A percentile compares a stretch with the other conserved stretches of the same genome.
phyloP scores from a whole-genome alignment of 192 early-diverging fungal species.

The Coemansia sp. region DNA sequence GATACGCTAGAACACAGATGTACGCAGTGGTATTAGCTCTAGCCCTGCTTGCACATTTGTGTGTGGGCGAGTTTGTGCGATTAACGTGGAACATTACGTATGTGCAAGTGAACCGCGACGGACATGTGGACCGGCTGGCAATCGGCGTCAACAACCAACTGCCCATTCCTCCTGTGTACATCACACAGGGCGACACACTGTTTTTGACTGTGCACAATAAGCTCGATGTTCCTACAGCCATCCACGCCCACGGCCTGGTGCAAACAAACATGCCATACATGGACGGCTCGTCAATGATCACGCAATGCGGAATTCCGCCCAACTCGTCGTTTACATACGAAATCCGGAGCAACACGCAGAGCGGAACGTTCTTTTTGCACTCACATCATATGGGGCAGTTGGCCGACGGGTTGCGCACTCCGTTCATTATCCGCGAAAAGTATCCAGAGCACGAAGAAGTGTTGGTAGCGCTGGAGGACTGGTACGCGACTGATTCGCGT shows the following conservation, averaged over 20 bases:
- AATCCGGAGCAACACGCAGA: constrained; percentile 43
- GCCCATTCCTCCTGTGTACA: constrained; percentile 46
- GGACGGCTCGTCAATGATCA: constrained; percentile 66
- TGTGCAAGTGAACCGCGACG: constrained; percentile 59
- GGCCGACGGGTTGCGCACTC: constrained; percentile 70
- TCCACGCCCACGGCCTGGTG: constrained; percentile 77
- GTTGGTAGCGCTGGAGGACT: constrained; percentile 63
- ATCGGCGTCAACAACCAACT: constrained; percentile 62
- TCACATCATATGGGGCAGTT: constrained; percentile 66
- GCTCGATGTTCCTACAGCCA: constrained; percentile 56
- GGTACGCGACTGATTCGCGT: constrained; percentile 53
- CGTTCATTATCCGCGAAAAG: constrained; percentile 60
- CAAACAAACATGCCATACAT: constrained; percentile 62
- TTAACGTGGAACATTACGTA: constrained; percentile 65
- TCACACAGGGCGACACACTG: constrained; percentile 27
- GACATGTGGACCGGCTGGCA: constrained; percentile 54
- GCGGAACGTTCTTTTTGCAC: constrained; percentile 83
- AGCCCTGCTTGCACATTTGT: background rate
- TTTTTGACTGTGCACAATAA: constrained; percentile 33
- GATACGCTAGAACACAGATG: too few species aligned
- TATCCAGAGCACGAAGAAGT: constrained; percentile 56
- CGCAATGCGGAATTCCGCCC: constrained; percentile 72
- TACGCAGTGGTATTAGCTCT: background rate
- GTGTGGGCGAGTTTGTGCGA: background rate
- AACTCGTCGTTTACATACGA: constrained; percentile 63